Conservation (phyloP, 768 basidiomycete species). For the Hortiboletus flavorubellus region DNA sequence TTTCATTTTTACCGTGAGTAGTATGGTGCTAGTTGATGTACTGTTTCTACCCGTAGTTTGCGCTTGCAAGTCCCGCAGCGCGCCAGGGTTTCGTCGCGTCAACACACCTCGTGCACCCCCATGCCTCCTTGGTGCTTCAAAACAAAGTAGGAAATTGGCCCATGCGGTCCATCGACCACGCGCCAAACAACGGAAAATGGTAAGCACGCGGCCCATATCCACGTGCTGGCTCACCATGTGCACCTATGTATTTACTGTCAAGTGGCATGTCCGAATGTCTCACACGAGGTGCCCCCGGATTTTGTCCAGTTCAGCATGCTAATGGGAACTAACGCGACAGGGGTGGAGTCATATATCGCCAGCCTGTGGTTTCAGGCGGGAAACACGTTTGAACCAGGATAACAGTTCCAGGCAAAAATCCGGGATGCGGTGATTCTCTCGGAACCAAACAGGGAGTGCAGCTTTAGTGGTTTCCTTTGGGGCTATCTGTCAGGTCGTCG, state of each 20-base stretch:
- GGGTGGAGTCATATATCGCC: neutral
- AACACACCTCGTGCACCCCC: neutral
- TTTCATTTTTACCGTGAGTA: constrained; percentile 7
- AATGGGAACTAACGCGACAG: neutral
- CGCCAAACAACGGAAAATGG: neutral
- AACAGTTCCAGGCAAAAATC: neutral
- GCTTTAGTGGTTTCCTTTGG: neutral
- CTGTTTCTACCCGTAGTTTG: neutral
- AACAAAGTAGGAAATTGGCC: neutral
- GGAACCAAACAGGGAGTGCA: neutral
- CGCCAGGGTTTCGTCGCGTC: neutral
- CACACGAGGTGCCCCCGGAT: neutral
- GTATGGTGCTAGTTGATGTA: neutral
- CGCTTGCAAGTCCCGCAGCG: neutral
- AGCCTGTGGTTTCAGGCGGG: neutral
- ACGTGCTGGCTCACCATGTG: constrained; percentile 1
- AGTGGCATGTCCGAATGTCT: neutral
- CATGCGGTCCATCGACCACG: neutral
- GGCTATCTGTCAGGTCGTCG: neutral
- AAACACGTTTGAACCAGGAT: neutral
- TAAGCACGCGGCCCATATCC: neutral
- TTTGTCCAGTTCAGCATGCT: neutral
- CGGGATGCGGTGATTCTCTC: neutral
- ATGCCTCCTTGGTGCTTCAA: neutral
- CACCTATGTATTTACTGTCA: neutral